These are phyloP conservation scores for Hanseniaspora clermontiae DNA, from an alignment of 805 yeast genomes.

Conservation along the genomic window DNA sequence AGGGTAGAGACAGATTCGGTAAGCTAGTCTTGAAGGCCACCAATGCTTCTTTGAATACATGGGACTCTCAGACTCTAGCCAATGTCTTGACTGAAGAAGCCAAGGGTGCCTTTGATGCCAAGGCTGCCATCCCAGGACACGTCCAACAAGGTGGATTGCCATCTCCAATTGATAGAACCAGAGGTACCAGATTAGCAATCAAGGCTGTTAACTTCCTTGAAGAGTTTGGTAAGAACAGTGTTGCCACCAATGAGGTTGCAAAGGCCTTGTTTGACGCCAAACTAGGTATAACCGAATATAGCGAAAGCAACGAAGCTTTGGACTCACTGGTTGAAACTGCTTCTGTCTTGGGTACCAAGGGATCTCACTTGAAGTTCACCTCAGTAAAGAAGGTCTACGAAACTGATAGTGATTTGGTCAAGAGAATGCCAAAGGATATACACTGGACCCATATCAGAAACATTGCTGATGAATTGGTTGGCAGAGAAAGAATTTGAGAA, in stretches of 20 bases:
- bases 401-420: constrained; percentile 65
- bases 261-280: constrained; percentile 23
- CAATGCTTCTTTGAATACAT: constrained; percentile 58
- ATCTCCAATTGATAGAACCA: constrained; percentile 82
- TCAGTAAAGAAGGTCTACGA: constrained; percentile 69
- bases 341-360: constrained; percentile 69
- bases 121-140: constrained; percentile 95
- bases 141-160: constrained; percentile 97
- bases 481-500: constrained; percentile 35
- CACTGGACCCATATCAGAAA: constrained; percentile 71
- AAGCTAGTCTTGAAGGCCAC: constrained; percentile 56
- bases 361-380: constrained; percentile 62
- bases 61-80: constrained; percentile 69
- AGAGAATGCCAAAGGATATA: constrained; percentile 78
- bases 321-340: constrained; percentile 42
- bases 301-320: constrained; percentile 3
- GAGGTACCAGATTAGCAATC: constrained; percentile 72
- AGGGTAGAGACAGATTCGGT: constrained; percentile 58
- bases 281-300: constrained; percentile 15
- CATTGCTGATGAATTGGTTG: constrained; percentile 74
- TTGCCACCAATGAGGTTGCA: constrained; percentile 21
- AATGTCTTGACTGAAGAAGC: constrained; percentile 74
- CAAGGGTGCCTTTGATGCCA: constrained; percentile 65
- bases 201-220: constrained; percentile 61
- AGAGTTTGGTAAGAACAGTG: constrained; percentile 19